phyloP scores from a whole-genome alignment of 257 asterid species.

The Asclepias syriaca region DNA sequence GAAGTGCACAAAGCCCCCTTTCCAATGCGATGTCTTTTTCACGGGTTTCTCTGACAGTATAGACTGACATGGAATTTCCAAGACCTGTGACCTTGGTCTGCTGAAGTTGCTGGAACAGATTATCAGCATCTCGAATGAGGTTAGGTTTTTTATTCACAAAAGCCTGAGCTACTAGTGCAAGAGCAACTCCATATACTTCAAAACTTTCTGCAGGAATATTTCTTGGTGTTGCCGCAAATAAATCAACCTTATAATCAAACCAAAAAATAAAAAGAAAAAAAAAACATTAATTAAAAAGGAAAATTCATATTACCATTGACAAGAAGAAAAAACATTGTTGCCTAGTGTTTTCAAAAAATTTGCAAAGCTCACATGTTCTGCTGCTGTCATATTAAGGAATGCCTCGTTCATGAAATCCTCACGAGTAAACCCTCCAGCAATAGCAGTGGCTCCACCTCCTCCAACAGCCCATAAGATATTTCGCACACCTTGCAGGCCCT shows the following conservation, averaged over 20 bases:
- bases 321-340: background rate
- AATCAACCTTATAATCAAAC: constrained; percentile 60
- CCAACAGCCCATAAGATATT: constrained; percentile 98
- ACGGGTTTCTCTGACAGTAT: constrained; percentile 49
- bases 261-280: too few relatives aligned
- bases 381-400: constrained; percentile 82
- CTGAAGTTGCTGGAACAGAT: constrained; percentile 96
- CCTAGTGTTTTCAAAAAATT: background rate
- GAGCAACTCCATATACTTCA: constrained; percentile 96
- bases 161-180: constrained; percentile 94
- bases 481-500: constrained; percentile 92
- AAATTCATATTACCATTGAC: background rate
- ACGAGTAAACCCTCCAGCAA: constrained; percentile 88
- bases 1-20: constrained; percentile 97
- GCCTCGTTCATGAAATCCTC: constrained; percentile 97
- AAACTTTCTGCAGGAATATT: constrained; percentile 97
- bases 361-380: constrained; percentile 69
- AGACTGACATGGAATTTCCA: constrained; percentile 40
- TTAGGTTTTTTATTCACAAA: constrained; percentile 85
- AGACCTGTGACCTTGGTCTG: constrained; percentile 61
- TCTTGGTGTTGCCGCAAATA: constrained; percentile 89
- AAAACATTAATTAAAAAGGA: background rate
- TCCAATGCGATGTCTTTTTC: constrained; percentile 90
- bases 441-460: constrained; percentile 97
- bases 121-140: constrained; percentile 88